These are phyloP conservation scores for Corymbia calophylla DNA, from an alignment of 441 rosid species.

Conservation along the genomic window DNA sequence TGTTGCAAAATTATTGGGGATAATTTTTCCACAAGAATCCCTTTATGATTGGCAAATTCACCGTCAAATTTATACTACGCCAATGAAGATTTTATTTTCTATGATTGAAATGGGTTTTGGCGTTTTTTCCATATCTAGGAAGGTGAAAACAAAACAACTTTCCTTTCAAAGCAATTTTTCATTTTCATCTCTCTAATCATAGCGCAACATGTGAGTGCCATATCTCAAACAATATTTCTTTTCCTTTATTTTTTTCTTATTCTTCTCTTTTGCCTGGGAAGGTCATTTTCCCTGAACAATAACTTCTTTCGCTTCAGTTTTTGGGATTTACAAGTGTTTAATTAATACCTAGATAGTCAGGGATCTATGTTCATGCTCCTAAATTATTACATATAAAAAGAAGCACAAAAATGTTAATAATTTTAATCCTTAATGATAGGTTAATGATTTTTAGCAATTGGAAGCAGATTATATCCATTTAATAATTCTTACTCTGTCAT, in stretches of 20 bases:
- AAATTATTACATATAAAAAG: neutral
- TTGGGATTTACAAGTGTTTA: no score
- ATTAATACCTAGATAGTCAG: no score
- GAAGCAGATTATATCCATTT: no score
- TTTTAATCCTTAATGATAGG: no score
- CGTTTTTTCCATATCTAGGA: neutral
- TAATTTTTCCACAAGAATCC: neutral
- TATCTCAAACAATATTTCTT: neutral
- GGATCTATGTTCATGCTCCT: no score
- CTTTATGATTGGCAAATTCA: neutral
- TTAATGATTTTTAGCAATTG: no score
- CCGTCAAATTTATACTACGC: neutral
- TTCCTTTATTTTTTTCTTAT: no score
- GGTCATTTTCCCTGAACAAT: no score
- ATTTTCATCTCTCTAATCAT: neutral
- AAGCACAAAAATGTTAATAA: no score
- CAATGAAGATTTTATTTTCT: neutral
- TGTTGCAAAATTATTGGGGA: rapidly evolving
- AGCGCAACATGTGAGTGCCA: neutral
- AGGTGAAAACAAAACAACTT: neutral
- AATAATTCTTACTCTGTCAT: no score
- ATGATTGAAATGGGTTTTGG: neutral
- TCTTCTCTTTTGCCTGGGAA: no score
- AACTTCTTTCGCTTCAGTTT: no score
- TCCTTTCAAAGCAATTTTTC: neutral